A percentile compares a stretch with the other conserved stretches of the same genome.
These are phyloP conservation scores for Yueomyces sp. DNA, from an alignment of 805 yeast genomes.

Conservation along the genomic window DNA sequence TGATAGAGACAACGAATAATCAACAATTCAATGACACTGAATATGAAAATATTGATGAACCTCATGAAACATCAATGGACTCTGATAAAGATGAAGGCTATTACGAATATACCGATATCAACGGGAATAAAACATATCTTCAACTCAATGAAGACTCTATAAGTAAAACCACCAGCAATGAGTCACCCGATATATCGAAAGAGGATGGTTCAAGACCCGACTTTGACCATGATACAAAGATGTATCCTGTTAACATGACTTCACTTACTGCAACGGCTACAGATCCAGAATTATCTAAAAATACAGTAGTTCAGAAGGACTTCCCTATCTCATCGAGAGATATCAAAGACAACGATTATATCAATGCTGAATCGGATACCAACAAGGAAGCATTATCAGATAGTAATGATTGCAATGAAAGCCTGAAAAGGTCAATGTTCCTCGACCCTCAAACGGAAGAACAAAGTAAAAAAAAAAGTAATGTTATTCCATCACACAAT, in stretches of 20 bases:
- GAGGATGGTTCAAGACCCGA: not conserved
- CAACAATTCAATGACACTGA: conserved; percentile 15
- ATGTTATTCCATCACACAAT: not conserved
- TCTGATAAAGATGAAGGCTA: conserved; percentile 35
- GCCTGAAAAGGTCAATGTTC: not conserved
- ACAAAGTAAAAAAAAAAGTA: not conserved
- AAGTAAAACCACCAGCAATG: not conserved
- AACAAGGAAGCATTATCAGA: not conserved
- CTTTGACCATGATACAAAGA: not conserved
- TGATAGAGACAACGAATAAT: conserved; percentile 20
- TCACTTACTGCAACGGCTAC: not conserved
- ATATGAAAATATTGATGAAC: not conserved
- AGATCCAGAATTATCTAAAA: not conserved
- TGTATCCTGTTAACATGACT: not conserved
- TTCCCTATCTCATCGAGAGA: not conserved
- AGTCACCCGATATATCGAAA: not conserved
- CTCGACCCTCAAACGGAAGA: not conserved
- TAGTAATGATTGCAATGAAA: not conserved
- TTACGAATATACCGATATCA: conserved; percentile 63
- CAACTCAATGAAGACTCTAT: conserved; percentile 44
- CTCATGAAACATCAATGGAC: conserved; percentile 1
- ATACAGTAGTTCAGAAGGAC: not conserved
- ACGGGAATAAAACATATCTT: conserved; percentile 50
- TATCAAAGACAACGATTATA: not conserved
- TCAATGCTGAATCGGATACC: not conserved